Conservation (phyloP, 2,329 filamentous ascomycete genomes). For the Cadophora sp. region DNA sequence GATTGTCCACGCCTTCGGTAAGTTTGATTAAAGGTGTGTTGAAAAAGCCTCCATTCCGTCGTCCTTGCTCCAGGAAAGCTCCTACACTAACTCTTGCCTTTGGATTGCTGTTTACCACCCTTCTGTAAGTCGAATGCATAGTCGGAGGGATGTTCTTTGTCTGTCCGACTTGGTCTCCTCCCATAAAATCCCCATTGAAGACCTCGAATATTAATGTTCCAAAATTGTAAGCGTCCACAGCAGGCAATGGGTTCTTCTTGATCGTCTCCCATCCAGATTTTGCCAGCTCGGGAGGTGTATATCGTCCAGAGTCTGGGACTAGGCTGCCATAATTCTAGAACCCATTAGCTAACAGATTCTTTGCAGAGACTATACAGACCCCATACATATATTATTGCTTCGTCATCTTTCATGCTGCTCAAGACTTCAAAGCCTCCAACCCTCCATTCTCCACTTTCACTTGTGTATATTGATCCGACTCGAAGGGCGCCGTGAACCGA, state of each 20-base stretch:
- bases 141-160: conserved; percentile 84
- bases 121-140: conserved; percentile 92
- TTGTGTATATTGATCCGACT: conserved; percentile 87
- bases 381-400: conserved; percentile 83
- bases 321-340: conserved; percentile 81
- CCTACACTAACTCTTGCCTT: conserved; percentile 85
- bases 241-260: conserved; percentile 80
- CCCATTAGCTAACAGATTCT: conserved; percentile 12
- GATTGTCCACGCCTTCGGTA: conserved; percentile 89
- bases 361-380: neutral
- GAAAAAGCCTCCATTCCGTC: conserved; percentile 83
- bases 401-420: conserved; percentile 95
- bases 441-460: conserved; percentile 98
- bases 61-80: conserved; percentile 90
- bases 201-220: conserved; percentile 87
- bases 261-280: conserved; percentile 91
- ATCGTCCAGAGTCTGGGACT: conserved; percentile 83
- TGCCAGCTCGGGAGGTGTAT: conserved; percentile 85
- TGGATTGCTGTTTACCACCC: conserved; percentile 85
- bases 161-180: conserved; percentile 80
- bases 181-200: conserved; percentile 84
- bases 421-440: conserved; percentile 91
- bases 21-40: conserved; percentile 91
- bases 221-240: conserved; percentile 87
- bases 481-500: conserved; percentile 90